Evolutionary conservation across 108 stramenopile genomes (phyloP).

Genomic region (Cyclotella cryptica): DNA sequence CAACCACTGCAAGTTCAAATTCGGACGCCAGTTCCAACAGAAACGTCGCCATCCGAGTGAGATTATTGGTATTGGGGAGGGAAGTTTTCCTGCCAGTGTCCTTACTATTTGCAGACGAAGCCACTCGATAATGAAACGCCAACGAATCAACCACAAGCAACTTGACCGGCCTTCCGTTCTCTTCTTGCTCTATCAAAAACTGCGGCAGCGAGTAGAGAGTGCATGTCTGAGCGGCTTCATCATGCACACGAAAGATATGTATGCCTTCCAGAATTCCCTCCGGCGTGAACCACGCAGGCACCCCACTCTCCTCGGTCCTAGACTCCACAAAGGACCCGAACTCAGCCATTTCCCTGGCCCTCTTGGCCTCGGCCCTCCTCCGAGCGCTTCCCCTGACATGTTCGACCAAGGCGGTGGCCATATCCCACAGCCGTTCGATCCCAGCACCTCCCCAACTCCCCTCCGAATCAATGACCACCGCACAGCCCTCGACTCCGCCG

Average conservation of each 20-base stretch:
- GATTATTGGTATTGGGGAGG: constrained; percentile 65
- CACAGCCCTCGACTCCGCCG: constrained; percentile 89
- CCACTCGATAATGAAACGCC: constrained; percentile 94
- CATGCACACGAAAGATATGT: constrained; percentile 93
- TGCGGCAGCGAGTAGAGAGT: constrained; percentile 71
- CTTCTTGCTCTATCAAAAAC: constrained; percentile 50
- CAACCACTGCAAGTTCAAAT: constrained; percentile 82
- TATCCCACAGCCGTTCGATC: constrained; percentile 76
- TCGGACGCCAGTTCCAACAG: constrained; percentile 75
- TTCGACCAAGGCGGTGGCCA: constrained; percentile 75
- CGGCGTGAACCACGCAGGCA: constrained; percentile 56
- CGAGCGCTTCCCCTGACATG: constrained; percentile 59
- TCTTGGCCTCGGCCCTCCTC: constrained; percentile 42
- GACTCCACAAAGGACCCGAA: neutral
- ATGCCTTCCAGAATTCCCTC: constrained; percentile 81
- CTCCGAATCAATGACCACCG: constrained; percentile 93
- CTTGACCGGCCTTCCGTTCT: constrained; percentile 59
- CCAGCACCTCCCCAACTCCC: constrained; percentile 79
- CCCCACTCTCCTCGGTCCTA: constrained; percentile 1
- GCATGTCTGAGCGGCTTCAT: constrained; percentile 83
- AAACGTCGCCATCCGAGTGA: constrained; percentile 73
- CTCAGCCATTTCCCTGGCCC: constrained; percentile 5
- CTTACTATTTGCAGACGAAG: constrained; percentile 9
- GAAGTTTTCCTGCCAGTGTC: constrained; percentile 37
- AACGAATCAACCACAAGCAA: constrained; percentile 92